Evolutionary conservation across 106 monocot genomes (phyloP), one percentile per base, ranked within the genome.

Genomic region (Dendrobium officinale): DNA sequence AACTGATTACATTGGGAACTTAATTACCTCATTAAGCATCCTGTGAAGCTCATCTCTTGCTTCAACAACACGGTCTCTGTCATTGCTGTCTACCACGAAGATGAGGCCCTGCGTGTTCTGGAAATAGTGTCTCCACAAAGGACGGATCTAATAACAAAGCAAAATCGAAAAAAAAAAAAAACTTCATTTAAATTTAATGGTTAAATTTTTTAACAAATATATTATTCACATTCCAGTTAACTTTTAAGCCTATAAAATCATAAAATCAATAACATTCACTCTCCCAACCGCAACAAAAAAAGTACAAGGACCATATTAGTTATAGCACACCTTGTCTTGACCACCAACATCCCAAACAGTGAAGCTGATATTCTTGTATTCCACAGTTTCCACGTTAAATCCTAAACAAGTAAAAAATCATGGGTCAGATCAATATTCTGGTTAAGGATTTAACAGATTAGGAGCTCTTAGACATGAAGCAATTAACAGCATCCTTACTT

Each of bases 341-440:
- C 85, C 85, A 11, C 85, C 85, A 33, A 85, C 85, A 85, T 85
- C 85, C 85, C 85, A 85, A 15, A 85, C 81, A 43, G 85, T 85
- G 55, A 85, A 85, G 73, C 85, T 85, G 55, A 85, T 85, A 37
- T 85, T 85, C 59, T 85, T 85, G 81, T 85, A 85, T 24, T 85
- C 85, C 44, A 85, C 85, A 0, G 85, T 85, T 78, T 85, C 85
- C 67, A 85, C 85, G 59, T 85, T 85, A 78, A 85, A 85, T 4
- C 85, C 85, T 85, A 16, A 15, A 73, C 5, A 42, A 42, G 43
- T 2, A 73, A 19, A 42, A 42, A 42, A 73, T n/a, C n/a, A 22
- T 4, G 19, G n/a, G 61, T 61, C 51, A 51, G 51, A 51, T 51
- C 13, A 51, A 51, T 51, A 13, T 51, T 15, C 16, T 51, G 10